Evolutionary conservation across 371 early-diverging fungal species (phyloP).

Genomic region (Saksenaea vasiformis): DNA sequence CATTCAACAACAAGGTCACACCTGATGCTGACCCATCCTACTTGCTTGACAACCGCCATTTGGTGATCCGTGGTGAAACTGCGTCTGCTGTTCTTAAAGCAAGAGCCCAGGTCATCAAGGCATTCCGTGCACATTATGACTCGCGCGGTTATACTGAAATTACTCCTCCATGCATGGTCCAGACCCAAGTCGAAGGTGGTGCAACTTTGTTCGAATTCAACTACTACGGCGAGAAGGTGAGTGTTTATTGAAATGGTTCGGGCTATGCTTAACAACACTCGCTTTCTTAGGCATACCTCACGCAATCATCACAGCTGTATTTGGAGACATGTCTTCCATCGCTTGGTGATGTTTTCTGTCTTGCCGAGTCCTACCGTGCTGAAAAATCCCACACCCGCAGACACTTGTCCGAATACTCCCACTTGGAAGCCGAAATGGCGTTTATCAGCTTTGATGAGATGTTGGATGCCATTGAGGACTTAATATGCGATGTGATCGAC

Average conservation of each 20-base stretch:
- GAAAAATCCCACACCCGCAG: constrained; percentile 99
- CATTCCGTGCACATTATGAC: constrained; percentile 96
- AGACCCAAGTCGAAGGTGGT: constrained; percentile 99
- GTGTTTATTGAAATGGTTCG: not conserved
- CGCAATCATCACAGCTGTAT: constrained; percentile 99
- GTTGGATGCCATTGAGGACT: constrained; percentile 88
- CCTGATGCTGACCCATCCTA: constrained; percentile 89
- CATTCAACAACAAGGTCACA: constrained; percentile 89
- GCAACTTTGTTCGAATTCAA: constrained; percentile 96
- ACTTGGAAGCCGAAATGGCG: constrained; percentile 98
- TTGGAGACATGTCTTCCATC: constrained; percentile 98
- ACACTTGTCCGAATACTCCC: constrained; percentile 99
- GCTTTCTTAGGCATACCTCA: constrained; percentile 86
- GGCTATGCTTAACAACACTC: not conserved
- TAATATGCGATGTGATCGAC: constrained; percentile 89
- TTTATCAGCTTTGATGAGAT: constrained; percentile 96
- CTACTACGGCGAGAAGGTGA: constrained; percentile 93
- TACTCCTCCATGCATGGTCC: constrained; percentile 99
- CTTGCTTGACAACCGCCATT: constrained; percentile 93
- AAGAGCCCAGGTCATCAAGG: constrained; percentile 84
- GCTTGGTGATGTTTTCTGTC: constrained; percentile 96
- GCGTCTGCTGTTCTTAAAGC: constrained; percentile 91
- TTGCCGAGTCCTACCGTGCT: constrained; percentile 99
- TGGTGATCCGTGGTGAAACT: constrained; percentile 95
- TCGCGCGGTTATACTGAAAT: constrained; percentile 87